Conservation (phyloP, 139 green algal species). For the Limnomonas spitsbergensis region DNA sequence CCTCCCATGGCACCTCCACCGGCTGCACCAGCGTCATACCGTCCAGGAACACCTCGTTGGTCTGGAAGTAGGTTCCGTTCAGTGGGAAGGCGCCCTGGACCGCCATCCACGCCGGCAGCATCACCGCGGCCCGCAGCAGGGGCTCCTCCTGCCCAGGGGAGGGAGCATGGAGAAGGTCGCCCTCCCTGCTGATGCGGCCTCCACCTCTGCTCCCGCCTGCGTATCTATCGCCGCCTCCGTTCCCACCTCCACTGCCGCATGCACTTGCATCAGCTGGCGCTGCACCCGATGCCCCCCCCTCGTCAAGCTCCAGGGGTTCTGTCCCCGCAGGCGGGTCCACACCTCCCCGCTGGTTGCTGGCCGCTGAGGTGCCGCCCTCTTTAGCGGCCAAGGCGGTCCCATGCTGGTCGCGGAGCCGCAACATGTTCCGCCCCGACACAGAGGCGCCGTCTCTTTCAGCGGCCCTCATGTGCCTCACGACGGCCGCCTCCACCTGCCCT, state of each 20-base stretch:
- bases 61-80: conserved; percentile 84
- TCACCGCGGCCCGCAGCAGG: conserved; percentile 27
- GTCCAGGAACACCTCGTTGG: conserved; percentile 71
- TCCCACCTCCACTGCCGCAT: background rate
- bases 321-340: too few relatives aligned
- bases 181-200: conserved; percentile 9
- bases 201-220: conserved; percentile 2
- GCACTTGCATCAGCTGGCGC: background rate
- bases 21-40: conserved; percentile 26
- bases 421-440: too few relatives aligned
- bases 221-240: background rate
- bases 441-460: too few relatives aligned
- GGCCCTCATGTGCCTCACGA: too few relatives aligned
- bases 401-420: too few relatives aligned
- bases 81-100: conserved; percentile 68
- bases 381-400: too few relatives aligned
- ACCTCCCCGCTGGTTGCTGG: too few relatives aligned
- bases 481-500: too few relatives aligned
- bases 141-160: background rate
- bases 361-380: too few relatives aligned
- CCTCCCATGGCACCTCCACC: conserved; percentile 25
- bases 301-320: too few relatives aligned
- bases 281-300: background rate
- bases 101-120: conserved; percentile 55
- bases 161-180: background rate